phyloP scores from a whole-genome alignment of 140 eudicot species.

The Bidens hawaiensis region DNA sequence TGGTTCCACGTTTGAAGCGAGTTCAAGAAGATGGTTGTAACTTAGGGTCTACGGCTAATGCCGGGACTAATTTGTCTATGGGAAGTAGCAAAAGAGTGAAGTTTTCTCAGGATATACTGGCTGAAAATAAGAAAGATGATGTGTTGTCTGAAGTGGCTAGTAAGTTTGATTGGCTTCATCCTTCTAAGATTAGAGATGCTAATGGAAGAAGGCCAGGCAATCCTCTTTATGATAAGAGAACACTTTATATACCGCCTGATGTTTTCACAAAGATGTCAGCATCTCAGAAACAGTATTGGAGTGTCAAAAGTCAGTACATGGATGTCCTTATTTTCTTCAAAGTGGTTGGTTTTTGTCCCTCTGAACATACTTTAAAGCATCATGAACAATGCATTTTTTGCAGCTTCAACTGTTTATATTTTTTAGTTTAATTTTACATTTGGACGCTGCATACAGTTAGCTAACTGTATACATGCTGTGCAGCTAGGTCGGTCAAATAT shows the following conservation, averaged over 20 bases:
- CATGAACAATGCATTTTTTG: neutral
- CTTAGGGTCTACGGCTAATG: slow-evolving; percentile 15
- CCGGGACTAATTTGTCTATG: slow-evolving; percentile 14
- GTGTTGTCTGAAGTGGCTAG: slow-evolving; percentile 43
- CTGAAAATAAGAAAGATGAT: slow-evolving; percentile 24
- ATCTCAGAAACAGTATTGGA: slow-evolving; percentile 97
- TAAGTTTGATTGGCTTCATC: slow-evolving; percentile 92
- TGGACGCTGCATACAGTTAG: neutral
- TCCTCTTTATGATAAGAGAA: slow-evolving; percentile 69
- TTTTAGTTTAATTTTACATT: neutral
- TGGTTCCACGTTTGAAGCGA: slow-evolving; percentile 39
- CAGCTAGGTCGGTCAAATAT: slow-evolving; percentile 8
- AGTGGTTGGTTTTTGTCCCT: slow-evolving; percentile 59
- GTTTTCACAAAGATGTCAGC: slow-evolving; percentile 79
- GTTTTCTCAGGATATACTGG: slow-evolving; percentile 28
- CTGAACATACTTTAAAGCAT: neutral
- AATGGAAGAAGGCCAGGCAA: slow-evolving; percentile 73
- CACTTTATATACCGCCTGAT: slow-evolving; percentile 85
- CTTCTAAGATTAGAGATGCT: slow-evolving; percentile 78
- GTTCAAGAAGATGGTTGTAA: slow-evolving; percentile 48
- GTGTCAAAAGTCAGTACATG: slow-evolving; percentile 81
- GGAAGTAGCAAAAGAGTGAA: slow-evolving; percentile 50
- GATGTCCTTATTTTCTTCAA: slow-evolving; percentile 87
- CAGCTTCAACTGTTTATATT: neutral
- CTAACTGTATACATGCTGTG: slow-evolving; percentile 14